Base-by-base conservation (phyloP, 352 stramenopile species). In the Phytophthora lateralis region DNA sequence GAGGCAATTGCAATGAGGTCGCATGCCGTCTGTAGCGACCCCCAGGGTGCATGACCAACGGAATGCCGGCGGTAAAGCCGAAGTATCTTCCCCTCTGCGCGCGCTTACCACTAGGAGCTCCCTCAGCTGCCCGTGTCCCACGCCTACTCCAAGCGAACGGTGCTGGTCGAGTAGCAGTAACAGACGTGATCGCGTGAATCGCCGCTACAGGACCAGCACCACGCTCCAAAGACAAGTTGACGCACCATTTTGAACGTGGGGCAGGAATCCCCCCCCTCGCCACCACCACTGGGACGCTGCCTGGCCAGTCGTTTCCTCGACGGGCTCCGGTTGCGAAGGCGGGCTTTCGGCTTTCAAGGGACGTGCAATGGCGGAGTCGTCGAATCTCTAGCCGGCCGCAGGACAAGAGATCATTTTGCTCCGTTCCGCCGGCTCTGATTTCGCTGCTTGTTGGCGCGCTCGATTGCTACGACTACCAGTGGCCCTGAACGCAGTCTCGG, bases 171-270 rank as follows among this genome's bases (percentile, higher is more conserved):
- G 2, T 30, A 58, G 50, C 21, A 5, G 2, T 5, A 14, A 12
- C 24, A 24, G 6, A 15, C 14, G 14, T 20, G 14, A 14, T 24
- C 12, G 12, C 29, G 17, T 21, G 3, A 42, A 3, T 21, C 6
- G 0, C 20, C 3, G 10, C 39, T 60, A 44, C 11, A 17, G 41
- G 52, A 42, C 52, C 57, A 59, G 47, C 29, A 52, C 48, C 17
- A 48, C 6, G 30, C 34, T 11, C 51, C 60, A 68, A 60, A 63
- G 55, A 68, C 60, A 64, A 64, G 56, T 52, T 48, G 55, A 24
- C n/a, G 44, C 26, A 38, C 3, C n/a, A 30, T 24, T 24, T 24
- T 24, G 34, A 55, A 45, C 55, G 56, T 59, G 57, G 41, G 47
- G 45, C 55, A 50, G 21, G 10, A 50, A 35, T 30, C n/a, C n/a